A percentile compares a stretch with the other conserved stretches of the same genome.
Conservation (phyloP, 106 monocot genomes). For the Dendrobium huoshanense region DNA sequence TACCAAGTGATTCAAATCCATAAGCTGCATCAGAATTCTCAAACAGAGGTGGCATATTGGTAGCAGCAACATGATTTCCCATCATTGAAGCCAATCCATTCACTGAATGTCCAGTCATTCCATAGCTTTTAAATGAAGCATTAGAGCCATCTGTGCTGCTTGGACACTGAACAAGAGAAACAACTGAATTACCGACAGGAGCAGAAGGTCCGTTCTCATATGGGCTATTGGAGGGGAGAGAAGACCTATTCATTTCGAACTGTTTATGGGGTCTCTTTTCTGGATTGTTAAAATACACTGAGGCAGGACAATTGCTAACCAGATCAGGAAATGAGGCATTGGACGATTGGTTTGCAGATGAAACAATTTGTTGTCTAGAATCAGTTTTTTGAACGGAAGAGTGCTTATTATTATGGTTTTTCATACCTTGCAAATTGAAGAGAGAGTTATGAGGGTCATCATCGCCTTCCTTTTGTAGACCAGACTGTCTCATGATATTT, state of each 20-base stretch:
- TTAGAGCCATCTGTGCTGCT: constrained; percentile 24
- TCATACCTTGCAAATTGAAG: constrained; percentile 29
- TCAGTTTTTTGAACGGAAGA: too few species aligned
- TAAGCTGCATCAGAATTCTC: constrained; percentile 28
- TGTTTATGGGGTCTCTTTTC: constrained; percentile 11
- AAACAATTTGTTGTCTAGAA: too few species aligned
- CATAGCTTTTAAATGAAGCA: constrained; percentile 30
- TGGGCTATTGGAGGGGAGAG: constrained; percentile 18
- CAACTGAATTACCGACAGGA: constrained; percentile 21
- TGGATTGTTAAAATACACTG: constrained; percentile 11
- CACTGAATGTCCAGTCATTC: constrained; percentile 23
- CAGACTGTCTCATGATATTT: constrained; percentile 27
- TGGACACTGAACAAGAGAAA: constrained; percentile 28
- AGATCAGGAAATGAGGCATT: constrained; percentile 17
- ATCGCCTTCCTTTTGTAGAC: constrained; percentile 43
- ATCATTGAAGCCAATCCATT: constrained; percentile 15
- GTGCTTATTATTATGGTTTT: constrained; percentile 18
- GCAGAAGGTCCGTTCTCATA: constrained; percentile 24
- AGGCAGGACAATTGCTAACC: constrained; percentile 6
- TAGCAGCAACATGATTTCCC: constrained; percentile 14
- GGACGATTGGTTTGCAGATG: not conserved
- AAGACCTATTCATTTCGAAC: constrained; percentile 19
- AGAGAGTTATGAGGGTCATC: constrained; percentile 28
- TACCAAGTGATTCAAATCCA: constrained; percentile 19
- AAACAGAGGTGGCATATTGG: constrained; percentile 28